Conservation (phyloP, 768 basidiomycete species). For the Guyanaporus albipodus region DNA sequence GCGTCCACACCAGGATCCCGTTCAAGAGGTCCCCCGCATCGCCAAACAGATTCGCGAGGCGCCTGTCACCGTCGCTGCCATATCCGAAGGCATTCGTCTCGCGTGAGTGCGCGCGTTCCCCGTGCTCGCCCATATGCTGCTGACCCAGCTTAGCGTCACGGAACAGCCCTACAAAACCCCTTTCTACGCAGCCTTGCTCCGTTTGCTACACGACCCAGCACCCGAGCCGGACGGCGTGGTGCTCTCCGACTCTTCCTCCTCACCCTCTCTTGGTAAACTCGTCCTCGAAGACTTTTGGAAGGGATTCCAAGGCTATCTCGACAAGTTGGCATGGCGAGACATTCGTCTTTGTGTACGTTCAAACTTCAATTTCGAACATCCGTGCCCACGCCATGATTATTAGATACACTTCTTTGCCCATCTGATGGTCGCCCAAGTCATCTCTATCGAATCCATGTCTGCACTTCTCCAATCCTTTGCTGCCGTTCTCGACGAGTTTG, state of each 20-base stretch:
- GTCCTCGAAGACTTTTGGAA: constrained; percentile 88
- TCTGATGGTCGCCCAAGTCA: constrained; percentile 68
- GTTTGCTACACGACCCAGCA: constrained; percentile 53
- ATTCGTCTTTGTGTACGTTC: constrained; percentile 76
- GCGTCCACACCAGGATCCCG: constrained; percentile 52
- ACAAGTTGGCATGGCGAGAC: constrained; percentile 89
- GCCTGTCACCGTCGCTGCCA: constrained; percentile 53
- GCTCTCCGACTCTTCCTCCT: constrained; percentile 29
- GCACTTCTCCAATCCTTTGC: constrained; percentile 80
- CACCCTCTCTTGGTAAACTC: constrained; percentile 56
- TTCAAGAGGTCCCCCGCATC: constrained; percentile 64
- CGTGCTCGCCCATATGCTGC: background rate
- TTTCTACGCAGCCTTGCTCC: constrained; percentile 78
- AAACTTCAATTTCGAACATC: background rate
- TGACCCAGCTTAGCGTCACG: constrained; percentile 53
- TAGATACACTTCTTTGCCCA: constrained; percentile 95
- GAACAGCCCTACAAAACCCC: constrained; percentile 95
- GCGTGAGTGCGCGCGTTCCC: constrained; percentile 40
- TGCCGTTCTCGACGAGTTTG: constrained; percentile 84
- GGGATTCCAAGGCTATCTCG: constrained; percentile 84
- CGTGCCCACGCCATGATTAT: constrained; percentile 4
- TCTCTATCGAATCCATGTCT: constrained; percentile 76
- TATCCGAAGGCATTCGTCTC: constrained; percentile 73
- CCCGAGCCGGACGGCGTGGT: constrained; percentile 31
- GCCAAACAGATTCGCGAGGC: constrained; percentile 62